Evolutionary conservation across 176 grass and related monocot genomes (phyloP).

Genomic region (Phragmites australis): DNA sequence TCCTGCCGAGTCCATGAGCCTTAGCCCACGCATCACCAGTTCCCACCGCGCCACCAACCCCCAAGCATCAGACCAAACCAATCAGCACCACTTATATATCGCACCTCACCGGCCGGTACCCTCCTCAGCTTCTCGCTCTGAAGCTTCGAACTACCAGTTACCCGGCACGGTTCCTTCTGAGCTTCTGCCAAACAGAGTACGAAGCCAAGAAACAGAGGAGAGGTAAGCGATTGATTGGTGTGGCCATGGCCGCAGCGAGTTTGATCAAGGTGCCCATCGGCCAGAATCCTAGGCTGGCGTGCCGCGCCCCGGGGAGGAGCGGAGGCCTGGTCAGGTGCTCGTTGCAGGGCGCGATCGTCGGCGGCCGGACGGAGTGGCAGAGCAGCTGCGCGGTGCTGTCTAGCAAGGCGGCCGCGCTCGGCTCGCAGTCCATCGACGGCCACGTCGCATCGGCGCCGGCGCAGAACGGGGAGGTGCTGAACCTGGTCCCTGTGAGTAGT

Average conservation of each 20-base stretch:
- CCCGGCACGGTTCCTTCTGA: not conserved
- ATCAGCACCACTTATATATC: slow-evolving; percentile 44
- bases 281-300: slow-evolving; percentile 41
- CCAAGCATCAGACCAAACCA: not conserved
- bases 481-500: slow-evolving; percentile 46
- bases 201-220: slow-evolving; percentile 19
- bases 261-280: slow-evolving; percentile 38
- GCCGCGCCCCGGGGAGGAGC: slow-evolving; percentile 11
- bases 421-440: slow-evolving; percentile 27
- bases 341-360: slow-evolving; percentile 53
- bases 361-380: slow-evolving; percentile 69
- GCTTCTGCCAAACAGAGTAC: not conserved
- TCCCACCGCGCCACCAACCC: slow-evolving; percentile 39
- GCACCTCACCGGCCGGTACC: not conserved
- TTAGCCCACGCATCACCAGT: not conserved
- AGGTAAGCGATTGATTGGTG: slow-evolving; percentile 29
- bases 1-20: not conserved
- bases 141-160: slow-evolving; percentile 39
- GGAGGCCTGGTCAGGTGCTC: slow-evolving; percentile 50
- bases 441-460: not conserved
- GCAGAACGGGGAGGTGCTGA: slow-evolving; percentile 24
- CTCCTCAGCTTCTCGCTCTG: slow-evolving; percentile 52
- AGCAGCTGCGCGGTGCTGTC: slow-evolving; percentile 91
- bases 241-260: slow-evolving; percentile 39
- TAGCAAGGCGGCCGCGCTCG: slow-evolving; percentile 64